Conservation (phyloP, 2,329 filamentous ascomycete species). For the Talaromyces sp. region DNA sequence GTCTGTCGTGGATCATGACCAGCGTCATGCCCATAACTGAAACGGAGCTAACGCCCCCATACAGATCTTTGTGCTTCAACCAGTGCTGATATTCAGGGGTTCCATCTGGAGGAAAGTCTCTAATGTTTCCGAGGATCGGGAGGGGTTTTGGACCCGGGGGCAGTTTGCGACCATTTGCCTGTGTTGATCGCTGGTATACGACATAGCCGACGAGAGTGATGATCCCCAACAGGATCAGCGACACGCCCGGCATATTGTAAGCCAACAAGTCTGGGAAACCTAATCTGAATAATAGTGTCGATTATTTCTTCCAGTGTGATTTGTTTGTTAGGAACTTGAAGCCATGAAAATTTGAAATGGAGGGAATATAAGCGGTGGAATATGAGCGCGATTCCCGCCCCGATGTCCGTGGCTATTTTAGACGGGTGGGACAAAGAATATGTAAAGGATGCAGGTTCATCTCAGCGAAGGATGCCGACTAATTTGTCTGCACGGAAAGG, state of each 20-base stretch:
- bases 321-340: too few species aligned
- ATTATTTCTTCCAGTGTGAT: too few species aligned
- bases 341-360: too few species aligned
- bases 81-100: constrained; percentile 44
- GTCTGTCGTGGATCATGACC: constrained; percentile 1
- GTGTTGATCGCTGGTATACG: background rate
- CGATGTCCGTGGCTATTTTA: too few species aligned
- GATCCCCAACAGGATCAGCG: background rate
- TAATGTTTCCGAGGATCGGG: constrained; percentile 54
- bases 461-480: too few species aligned
- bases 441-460: too few species aligned
- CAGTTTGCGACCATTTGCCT: constrained; percentile 21
- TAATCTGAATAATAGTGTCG: too few species aligned
- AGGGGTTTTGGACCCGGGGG: constrained; percentile 54
- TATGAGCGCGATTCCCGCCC: too few species aligned
- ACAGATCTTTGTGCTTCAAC: constrained; percentile 44
- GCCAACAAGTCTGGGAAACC: too few species aligned
- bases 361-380: too few species aligned
- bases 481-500: too few species aligned
- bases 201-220: background rate
- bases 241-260: background rate
- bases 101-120: constrained; percentile 47
- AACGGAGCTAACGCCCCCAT: constrained; percentile 24
- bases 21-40: background rate
- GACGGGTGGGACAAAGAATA: too few species aligned